Base-by-base conservation (phyloP, 2,329 filamentous ascomycete species). In the Cytospora piceae region DNA sequence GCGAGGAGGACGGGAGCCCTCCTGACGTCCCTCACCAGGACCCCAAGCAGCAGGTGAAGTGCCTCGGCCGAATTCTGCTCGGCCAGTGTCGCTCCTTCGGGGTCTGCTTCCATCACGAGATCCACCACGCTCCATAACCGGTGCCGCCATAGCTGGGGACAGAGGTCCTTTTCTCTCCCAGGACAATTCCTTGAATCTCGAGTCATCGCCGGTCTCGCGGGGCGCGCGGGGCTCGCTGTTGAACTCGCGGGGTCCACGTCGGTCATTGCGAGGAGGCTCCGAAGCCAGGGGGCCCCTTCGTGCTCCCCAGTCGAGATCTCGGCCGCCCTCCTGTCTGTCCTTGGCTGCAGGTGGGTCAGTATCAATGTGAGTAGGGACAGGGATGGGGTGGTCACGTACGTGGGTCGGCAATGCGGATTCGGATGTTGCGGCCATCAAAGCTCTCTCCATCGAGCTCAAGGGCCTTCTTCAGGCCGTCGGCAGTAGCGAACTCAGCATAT, bases 121-220 rank as follows among this genome's bases (percentile, higher is more conserved):
- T 58, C 77, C 79, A 29, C 78, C 76, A 24, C 76, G 71, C 64
- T 81, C 81, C 69, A 88, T 85, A 55, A 80, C 70, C 66, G 81
- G 84, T 60, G 82, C 82, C 51, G 66, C 46, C 20, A 59, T 49
- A 71, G 80, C 83, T 27, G 94, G 92, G 52, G 94, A 92, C 64
- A 98, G 83, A 46, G 95, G 95, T 15, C 95, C 95, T 75, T 92
- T 95, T 72, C 95, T 91, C 79, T 97, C 94, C 95, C 95, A 99
- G 78, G 93, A 96, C 71, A 64, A 37, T 4, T 61, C 55, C n/a
- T 63, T 63, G 3, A 9, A 14, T 54, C 66, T 68, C 31, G 61
- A 61, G 34, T 68, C 66, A 32, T 61, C 58, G 17, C 63, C 63
- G 29, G 66, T 58, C 4, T 62, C 66, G 31, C 66, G 66, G n/a